These are phyloP conservation scores for Karstenula rhodostoma DNA, from an alignment of 2,329 filamentous ascomycete species.

Conservation along the genomic window DNA sequence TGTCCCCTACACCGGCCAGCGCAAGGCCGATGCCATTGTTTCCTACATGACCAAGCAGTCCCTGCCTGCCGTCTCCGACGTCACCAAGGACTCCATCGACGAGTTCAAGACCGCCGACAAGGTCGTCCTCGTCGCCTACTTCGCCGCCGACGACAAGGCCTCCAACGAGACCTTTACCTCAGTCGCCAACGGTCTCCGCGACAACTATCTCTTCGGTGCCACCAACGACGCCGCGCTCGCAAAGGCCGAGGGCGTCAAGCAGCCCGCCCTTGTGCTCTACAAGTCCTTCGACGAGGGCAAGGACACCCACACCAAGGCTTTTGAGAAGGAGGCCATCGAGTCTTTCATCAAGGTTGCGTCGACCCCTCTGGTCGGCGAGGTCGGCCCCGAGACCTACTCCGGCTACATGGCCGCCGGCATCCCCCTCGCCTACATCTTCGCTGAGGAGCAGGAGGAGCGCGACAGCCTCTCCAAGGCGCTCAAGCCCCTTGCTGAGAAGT, in stretches of 20 bases:
- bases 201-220: slow-evolving; percentile 91
- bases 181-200: slow-evolving; percentile 78
- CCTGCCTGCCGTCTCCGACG: slow-evolving; percentile 85
- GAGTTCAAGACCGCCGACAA: slow-evolving; percentile 99
- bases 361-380: slow-evolving; percentile 91
- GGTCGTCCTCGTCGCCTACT: slow-evolving; percentile 91
- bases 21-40: slow-evolving; percentile 80
- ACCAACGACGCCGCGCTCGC: slow-evolving; percentile 84
- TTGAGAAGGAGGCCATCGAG: slow-evolving; percentile 80
- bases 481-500: slow-evolving; percentile 87
- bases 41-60: slow-evolving; percentile 99
- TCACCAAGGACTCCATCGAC: slow-evolving; percentile 83
- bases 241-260: slow-evolving; percentile 87
- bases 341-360: slow-evolving; percentile 84
- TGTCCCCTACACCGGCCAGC: slow-evolving; percentile 83
- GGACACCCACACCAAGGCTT: slow-evolving; percentile 80
- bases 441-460: slow-evolving; percentile 90
- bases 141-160: slow-evolving; percentile 79
- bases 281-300: slow-evolving; percentile 98
- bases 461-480: slow-evolving; percentile 77
- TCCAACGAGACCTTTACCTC: slow-evolving; percentile 86
- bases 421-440: slow-evolving; percentile 97
- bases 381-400: slow-evolving; percentile 95
- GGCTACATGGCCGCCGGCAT: slow-evolving; percentile 92
- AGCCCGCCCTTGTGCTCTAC: slow-evolving; percentile 90